Conservation (phyloP, 2,329 filamentous ascomycete species). For the Graphilbum sp. region DNA sequence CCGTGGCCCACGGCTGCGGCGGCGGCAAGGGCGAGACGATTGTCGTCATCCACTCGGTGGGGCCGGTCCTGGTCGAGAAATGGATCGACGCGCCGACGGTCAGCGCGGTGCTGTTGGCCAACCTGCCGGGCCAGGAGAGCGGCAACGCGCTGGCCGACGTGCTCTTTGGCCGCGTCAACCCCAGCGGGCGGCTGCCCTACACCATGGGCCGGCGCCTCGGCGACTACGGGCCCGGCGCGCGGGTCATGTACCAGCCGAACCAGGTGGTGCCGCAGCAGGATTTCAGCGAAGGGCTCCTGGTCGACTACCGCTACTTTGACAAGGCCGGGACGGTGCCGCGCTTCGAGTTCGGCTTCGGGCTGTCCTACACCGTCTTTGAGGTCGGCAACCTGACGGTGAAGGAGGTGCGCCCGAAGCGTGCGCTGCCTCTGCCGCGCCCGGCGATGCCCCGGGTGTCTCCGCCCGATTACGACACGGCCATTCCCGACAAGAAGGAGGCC, state of each 20-base stretch:
- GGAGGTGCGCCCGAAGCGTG: constrained; percentile 27
- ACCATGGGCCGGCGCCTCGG: constrained; percentile 59
- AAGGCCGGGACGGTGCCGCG: constrained; percentile 56
- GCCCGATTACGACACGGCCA: constrained; percentile 35
- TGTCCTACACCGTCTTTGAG: constrained; percentile 64
- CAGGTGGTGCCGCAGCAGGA: constrained; percentile 62
- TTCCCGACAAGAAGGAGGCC: constrained; percentile 38
- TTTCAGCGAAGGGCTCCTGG: constrained; percentile 67
- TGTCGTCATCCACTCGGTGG: constrained; percentile 78
- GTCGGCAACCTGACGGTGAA: constrained; percentile 37
- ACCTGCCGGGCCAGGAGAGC: constrained; percentile 75
- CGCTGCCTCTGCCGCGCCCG: constrained; percentile 20
- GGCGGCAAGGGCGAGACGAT: constrained; percentile 49
- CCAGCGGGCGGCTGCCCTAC: constrained; percentile 71
- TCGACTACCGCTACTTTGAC: constrained; percentile 86
- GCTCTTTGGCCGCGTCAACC: constrained; percentile 60
- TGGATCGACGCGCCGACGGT: constrained; percentile 67
- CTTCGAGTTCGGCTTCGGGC: constrained; percentile 74
- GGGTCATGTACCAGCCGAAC: constrained; percentile 54
- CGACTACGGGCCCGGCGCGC: constrained; percentile 60
- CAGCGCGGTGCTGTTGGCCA: constrained; percentile 67
- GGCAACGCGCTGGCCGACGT: constrained; percentile 69
- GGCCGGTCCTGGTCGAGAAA: constrained; percentile 61
- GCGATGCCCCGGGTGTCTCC: constrained; percentile 25
- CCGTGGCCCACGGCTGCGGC: constrained; percentile 52